These are phyloP conservation scores for Miscanthus lutarioriparius DNA, from an alignment of 176 grass and related monocot species.

Conservation along the genomic window DNA sequence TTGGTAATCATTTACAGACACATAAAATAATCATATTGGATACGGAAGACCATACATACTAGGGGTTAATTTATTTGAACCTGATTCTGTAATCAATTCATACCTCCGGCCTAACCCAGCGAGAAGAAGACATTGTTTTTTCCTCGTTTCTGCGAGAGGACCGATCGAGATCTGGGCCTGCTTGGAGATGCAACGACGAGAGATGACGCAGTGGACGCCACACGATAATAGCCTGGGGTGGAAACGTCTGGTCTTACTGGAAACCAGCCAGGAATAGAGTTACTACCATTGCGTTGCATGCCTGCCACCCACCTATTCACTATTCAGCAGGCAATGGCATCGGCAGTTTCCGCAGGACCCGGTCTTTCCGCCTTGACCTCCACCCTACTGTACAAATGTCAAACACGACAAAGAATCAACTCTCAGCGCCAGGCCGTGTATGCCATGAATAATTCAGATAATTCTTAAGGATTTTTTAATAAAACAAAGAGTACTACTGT, in stretches of 20 bases:
- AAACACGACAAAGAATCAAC: background rate
- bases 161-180: background rate
- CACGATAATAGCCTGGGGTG: background rate
- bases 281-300: background rate
- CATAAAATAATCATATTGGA: background rate
- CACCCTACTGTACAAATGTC: background rate
- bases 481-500: background rate
- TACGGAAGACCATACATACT: background rate
- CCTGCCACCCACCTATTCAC: slow-evolving; percentile 6
- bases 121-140: background rate
- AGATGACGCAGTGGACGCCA: background rate
- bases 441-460: background rate
- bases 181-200: background rate
- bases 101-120: slow-evolving; percentile 41
- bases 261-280: slow-evolving; percentile 24
- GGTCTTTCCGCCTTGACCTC: background rate
- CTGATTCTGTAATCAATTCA: background rate
- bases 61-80: background rate
- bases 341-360: background rate
- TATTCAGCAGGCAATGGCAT: background rate
- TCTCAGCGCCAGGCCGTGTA: background rate
- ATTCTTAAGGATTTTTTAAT: no score
- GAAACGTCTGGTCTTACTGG: slow-evolving; percentile 11
- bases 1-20: background rate
- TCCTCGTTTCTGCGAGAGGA: background rate